phyloP scores from a whole-genome alignment of 2,329 filamentous ascomycete genomes.

The Lecanicillium sp. region DNA sequence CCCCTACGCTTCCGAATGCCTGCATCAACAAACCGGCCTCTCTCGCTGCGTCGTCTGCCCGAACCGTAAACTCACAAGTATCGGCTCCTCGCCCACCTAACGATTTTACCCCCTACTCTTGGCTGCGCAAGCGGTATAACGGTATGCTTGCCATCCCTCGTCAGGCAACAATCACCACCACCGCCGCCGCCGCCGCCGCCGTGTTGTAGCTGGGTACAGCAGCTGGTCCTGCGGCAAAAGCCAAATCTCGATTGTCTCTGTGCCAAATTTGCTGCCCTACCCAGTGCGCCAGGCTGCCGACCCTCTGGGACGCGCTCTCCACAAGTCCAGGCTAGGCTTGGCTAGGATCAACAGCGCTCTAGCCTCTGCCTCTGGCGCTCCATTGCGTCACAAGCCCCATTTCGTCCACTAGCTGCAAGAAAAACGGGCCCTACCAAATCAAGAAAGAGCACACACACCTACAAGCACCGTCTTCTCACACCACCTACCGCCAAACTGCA shows the following conservation, averaged over 20 bases:
- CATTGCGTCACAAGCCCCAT: conserved; percentile 14
- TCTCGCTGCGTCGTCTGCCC: too few relatives aligned
- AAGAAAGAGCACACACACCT: background rate
- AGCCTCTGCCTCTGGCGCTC: too few relatives aligned
- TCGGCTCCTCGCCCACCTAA: too few relatives aligned
- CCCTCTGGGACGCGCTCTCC: conserved; percentile 7
- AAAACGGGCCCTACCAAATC: conserved; percentile 8
- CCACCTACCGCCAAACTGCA: too few relatives aligned
- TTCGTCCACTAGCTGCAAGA: background rate
- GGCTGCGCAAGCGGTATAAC: too few relatives aligned
- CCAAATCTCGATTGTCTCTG: conserved; percentile 10
- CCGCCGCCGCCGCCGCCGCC: too few relatives aligned
- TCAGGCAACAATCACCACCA: too few relatives aligned
- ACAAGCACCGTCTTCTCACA: background rate
- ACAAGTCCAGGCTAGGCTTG: conserved; percentile 9
- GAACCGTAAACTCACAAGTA: too few relatives aligned
- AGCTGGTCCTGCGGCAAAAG: background rate
- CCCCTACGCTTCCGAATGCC: background rate
- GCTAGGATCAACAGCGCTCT: conserved; percentile 11
- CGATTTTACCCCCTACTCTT: too few relatives aligned
- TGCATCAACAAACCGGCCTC: background rate
- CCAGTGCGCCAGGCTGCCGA: too few relatives aligned
- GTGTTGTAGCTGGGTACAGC: background rate
- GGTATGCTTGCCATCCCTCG: too few relatives aligned
- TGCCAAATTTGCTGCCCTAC: conserved; percentile 7